Conservation (phyloP, 2,329 filamentous ascomycete genomes). For the Claviceps capensis region DNA sequence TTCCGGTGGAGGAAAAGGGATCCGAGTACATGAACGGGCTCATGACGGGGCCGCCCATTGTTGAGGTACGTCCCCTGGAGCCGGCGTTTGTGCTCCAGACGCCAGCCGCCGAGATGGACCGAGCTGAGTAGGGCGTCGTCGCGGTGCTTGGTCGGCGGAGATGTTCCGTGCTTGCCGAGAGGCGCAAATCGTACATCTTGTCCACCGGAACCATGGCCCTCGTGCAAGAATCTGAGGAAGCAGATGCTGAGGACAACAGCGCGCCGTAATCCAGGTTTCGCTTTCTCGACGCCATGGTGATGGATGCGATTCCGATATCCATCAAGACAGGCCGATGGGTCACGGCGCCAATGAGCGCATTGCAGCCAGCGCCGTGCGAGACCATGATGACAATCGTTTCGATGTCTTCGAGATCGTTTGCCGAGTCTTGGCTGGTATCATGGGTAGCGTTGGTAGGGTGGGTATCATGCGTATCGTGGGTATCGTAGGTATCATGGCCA, state of each 20-base stretch:
- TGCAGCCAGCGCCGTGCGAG: constrained; percentile 91
- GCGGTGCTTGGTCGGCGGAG: constrained; percentile 31
- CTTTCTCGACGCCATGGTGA: constrained; percentile 73
- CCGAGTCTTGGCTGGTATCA: constrained; percentile 20
- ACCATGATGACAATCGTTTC: constrained; percentile 78
- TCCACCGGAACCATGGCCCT: constrained; percentile 31
- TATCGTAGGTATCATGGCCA: constrained; percentile 12
- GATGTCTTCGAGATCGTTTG: constrained; percentile 38
- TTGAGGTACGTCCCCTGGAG: constrained; percentile 23
- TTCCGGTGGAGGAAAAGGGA: constrained; percentile 25
- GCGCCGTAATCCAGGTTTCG: constrained; percentile 25
- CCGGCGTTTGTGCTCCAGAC: constrained; percentile 14
- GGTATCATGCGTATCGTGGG: no score
- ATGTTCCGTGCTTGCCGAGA: constrained; percentile 66
- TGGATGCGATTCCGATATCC: constrained; percentile 77
- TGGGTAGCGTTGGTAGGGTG: no score
- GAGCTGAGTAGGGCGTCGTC: constrained; percentile 20
- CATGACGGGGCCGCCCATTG: constrained; percentile 14
- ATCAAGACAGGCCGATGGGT: constrained; percentile 84
- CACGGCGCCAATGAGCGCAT: constrained; percentile 83
- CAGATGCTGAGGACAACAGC: constrained; percentile 16
- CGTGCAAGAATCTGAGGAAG: constrained; percentile 10
- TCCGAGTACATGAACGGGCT: constrained; percentile 27
- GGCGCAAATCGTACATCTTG: constrained; percentile 57
- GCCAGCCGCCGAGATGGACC: constrained; percentile 20